Conservation (phyloP, 73 alveolate species). For the Paramecium pentaurelia region DNA sequence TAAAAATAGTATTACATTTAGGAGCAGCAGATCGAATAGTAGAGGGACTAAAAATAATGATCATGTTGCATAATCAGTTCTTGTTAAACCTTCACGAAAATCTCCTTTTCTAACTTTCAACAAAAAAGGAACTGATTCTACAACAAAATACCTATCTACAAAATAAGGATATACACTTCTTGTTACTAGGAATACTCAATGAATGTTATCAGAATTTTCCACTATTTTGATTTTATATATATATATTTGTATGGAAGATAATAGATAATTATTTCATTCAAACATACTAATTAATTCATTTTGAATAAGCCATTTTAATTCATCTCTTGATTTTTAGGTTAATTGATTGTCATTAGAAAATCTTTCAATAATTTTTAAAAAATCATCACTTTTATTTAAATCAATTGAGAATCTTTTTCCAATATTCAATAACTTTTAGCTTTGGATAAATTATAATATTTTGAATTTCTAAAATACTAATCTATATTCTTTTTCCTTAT, state of each 20-base stretch:
- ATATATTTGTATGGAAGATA: not conserved
- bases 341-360: not conserved
- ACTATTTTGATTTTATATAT: not conserved
- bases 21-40: slow-evolving; percentile 24
- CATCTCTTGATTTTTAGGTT: not conserved
- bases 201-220: not conserved
- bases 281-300: not conserved
- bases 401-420: not conserved
- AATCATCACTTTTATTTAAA: not conserved
- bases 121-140: not conserved
- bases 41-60: not conserved
- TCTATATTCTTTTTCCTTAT: not conserved
- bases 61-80: not conserved
- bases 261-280: not conserved
- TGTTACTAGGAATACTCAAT: not conserved
- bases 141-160: slow-evolving; percentile 4
- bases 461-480: not conserved
- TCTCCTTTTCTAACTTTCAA: not conserved
- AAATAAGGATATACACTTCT: slow-evolving; percentile 17
- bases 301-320: not conserved
- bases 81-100: not conserved
- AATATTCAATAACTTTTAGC: not conserved
- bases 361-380: not conserved
- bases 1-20: not conserved
- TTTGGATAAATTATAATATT: not conserved